Evolutionary conservation across 164 flowering plant species (phyloP).

Genomic region (Tinospora cordifolia): DNA sequence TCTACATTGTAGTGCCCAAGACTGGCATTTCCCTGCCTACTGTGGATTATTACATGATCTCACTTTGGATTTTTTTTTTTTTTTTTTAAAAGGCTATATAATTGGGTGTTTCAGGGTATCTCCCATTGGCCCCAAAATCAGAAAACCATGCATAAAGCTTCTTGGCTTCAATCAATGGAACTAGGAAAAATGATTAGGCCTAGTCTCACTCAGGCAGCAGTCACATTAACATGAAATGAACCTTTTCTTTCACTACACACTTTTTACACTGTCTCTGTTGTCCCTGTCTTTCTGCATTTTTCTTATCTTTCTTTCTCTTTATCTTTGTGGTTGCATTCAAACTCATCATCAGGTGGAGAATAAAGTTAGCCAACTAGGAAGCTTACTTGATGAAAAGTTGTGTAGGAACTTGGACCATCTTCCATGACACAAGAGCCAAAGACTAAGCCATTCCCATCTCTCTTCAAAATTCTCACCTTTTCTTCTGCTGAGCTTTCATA

Average conservation of each 20-base stretch:
- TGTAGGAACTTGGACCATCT: slow-evolving; percentile 3
- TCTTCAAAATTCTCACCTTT: neutral
- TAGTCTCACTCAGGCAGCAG: neutral
- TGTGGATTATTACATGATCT: neutral
- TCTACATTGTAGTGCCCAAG: neutral
- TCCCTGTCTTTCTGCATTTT: neutral
- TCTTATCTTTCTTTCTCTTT: neutral
- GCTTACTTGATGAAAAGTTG: neutral
- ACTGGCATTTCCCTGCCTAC: neutral
- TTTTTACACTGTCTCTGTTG: neutral
- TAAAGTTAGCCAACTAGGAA: slow-evolving; percentile 1
- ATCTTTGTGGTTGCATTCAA: neutral
- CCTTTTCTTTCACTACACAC: neutral
- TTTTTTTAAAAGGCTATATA: neutral
- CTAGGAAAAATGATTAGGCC: neutral
- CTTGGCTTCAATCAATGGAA: neutral
- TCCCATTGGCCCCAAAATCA: neutral
- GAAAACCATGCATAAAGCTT: slow-evolving; percentile 1
- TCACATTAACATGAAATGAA: neutral
- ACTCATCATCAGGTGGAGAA: slow-evolving; percentile 1
- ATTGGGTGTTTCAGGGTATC: neutral
- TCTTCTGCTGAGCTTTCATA: slow-evolving; percentile 2
- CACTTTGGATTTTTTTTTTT: slow-evolving; percentile 3
- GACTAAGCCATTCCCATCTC: neutral
- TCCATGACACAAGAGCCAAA: neutral